These are phyloP conservation scores for Fusarium albosuccineum DNA, from an alignment of 2,329 filamentous ascomycete species.

Conservation along the genomic window DNA sequence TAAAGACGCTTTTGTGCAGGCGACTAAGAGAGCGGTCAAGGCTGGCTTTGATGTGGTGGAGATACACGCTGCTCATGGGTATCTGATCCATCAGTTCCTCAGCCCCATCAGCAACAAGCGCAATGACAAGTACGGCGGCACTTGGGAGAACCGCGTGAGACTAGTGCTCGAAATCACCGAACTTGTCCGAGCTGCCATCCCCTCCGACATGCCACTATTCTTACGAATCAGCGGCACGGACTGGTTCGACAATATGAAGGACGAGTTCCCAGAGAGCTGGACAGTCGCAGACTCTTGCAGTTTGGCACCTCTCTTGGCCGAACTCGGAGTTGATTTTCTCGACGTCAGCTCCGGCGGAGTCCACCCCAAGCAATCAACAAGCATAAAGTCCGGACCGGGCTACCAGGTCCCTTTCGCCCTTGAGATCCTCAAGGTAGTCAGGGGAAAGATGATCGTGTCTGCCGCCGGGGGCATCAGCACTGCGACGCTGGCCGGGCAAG, in stretches of 20 bases:
- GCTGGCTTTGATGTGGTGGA: background rate
- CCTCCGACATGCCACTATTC: background rate
- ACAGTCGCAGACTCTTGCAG: background rate
- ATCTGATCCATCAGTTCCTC: background rate
- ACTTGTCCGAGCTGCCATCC: background rate
- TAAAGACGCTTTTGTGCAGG: background rate
- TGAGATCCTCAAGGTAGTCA: conserved; percentile 54
- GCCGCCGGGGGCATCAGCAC: conserved; percentile 47
- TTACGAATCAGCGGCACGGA: background rate
- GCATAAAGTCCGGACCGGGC: conserved; percentile 65
- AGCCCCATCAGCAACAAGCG: background rate
- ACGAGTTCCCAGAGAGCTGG: background rate
- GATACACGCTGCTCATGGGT: background rate
- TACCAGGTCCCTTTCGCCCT: conserved; percentile 77
- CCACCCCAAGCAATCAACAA: conserved; percentile 60
- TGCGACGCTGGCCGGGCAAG: conserved; percentile 58
- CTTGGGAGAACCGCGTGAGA: background rate
- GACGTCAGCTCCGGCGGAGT: conserved; percentile 76
- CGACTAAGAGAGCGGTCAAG: background rate
- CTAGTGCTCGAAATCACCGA: background rate
- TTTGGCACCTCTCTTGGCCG: conserved; percentile 34
- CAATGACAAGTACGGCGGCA: background rate
- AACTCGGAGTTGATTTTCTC: conserved; percentile 75
- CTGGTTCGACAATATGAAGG: background rate
- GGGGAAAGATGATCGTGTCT: conserved; percentile 67